Conservation (phyloP, 2,329 filamentous ascomycete genomes). For the Zasmidium cellare region DNA sequence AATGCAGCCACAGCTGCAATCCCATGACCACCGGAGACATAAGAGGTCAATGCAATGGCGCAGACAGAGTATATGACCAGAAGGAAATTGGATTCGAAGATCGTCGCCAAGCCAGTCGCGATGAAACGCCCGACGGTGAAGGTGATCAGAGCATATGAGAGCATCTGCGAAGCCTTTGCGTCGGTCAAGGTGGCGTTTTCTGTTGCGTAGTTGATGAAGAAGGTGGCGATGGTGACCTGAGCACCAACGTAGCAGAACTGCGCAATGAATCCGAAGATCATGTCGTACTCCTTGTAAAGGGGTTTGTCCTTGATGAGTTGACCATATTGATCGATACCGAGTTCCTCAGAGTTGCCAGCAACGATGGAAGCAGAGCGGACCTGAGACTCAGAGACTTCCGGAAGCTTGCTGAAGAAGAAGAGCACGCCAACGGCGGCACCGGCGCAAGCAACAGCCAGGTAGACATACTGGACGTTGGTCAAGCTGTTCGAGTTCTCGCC, state of each 20-base stretch:
- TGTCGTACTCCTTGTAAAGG: conserved; percentile 42
- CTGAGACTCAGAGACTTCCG: conserved; percentile 32
- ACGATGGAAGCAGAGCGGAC: conserved; percentile 31
- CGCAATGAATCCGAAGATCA: conserved; percentile 40
- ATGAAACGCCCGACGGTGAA: conserved; percentile 44
- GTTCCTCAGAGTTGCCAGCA: conserved; percentile 28
- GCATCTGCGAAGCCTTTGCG: conserved; percentile 36
- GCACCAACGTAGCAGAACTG: conserved; percentile 30
- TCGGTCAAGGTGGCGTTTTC: conserved; percentile 33
- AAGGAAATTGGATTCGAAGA: conserved; percentile 40
- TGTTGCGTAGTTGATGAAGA: conserved; percentile 44
- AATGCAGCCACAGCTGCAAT: conserved; percentile 35
- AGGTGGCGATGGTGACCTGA: conserved; percentile 38
- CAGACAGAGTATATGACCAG: conserved; percentile 34
- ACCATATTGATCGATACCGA: conserved; percentile 33
- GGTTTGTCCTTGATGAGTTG: conserved; percentile 34
- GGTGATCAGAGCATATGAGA: conserved; percentile 40
- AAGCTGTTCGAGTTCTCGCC: conserved; percentile 34
- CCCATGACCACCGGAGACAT: conserved; percentile 34
- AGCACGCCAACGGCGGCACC: conserved; percentile 36
- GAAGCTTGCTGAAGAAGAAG: conserved; percentile 40
- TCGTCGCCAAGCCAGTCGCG: conserved; percentile 35
- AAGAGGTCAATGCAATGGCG: conserved; percentile 38
- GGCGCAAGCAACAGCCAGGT: conserved; percentile 40
- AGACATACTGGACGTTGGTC: conserved; percentile 41